Base-by-base conservation (phyloP, 1,284 basidiomycete genomes). In the Cryptococcus jaspeensis region DNA sequence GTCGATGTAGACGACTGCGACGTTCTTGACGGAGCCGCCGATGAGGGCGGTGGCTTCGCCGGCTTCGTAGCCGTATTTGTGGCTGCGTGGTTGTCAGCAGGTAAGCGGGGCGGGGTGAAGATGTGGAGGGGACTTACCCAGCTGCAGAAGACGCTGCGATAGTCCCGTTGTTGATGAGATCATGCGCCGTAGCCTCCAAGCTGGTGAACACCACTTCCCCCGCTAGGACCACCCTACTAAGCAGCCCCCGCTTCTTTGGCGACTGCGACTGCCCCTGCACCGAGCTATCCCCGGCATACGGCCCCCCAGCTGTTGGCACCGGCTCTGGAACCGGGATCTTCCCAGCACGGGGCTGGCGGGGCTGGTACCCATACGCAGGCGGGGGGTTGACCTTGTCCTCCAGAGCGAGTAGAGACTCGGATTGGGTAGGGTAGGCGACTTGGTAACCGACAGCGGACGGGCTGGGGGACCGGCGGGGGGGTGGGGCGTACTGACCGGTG, bases 1-100 rank as follows among this genome's bases (percentile, higher is more conserved):
- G 70, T 90, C 88, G 52, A 90, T 82, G 71, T 90, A 90, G 37
- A 90, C 86, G 37, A 90, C 80, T 2, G 82, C 85, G 22, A 89
- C 84, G 75, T 90, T 90, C 56, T 83, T 79, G 2, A 79, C 76
- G 36, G 84, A 84, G 0, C 85, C 85, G 15, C 86, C 85, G 8
- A 84, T 80, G 55, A 85, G 77, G 53, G 80, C 71, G 4, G 84
- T 82, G 43, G 83, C 82, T 56, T 84, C 79, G 13, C 81, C 86
- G 2, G 85, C 87, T 50, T 86, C 83, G 0, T 80, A 65, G 2
- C 88, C 88, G 67, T 87, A 88, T 63, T 83, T 84, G 65, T 70
- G 70, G 16, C 59, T 70, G 13, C 11, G 18, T 6, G 15, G 12
- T 5, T 5, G n/a, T n/a, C n/a, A 32, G 28, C 22, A 25, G n/a